phyloP scores from a whole-genome alignment of 306 rosid genomes.

The Dryas drummondii region DNA sequence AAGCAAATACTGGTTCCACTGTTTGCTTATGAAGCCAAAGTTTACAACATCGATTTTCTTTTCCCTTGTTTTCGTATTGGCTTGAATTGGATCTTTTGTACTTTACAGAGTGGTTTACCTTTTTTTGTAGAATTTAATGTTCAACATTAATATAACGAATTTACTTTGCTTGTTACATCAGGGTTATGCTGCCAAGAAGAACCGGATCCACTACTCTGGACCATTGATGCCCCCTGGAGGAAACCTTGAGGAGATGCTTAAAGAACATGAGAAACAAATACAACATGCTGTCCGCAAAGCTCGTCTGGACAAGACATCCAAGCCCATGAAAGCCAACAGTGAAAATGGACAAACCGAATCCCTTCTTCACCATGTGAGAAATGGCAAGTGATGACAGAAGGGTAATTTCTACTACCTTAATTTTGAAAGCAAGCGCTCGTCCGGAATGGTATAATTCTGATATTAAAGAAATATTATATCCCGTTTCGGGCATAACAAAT shows the following conservation, averaged over 20 bases:
- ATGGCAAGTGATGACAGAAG: constrained; percentile 28
- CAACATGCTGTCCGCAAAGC: constrained; percentile 74
- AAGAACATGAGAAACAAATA: constrained; percentile 77
- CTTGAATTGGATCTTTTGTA: not conserved
- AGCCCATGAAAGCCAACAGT: constrained; percentile 29
- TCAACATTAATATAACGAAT: constrained; percentile 3
- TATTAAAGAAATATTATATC: not conserved
- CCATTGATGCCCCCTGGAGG: constrained; percentile 61
- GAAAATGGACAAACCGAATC: constrained; percentile 53
- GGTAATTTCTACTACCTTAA: constrained; percentile 17
- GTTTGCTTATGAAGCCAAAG: not conserved
- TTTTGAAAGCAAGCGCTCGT: constrained; percentile 29
- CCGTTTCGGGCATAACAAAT: constrained; percentile 5
- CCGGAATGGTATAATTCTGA: not conserved
- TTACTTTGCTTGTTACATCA: constrained; percentile 32
- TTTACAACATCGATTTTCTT: not conserved
- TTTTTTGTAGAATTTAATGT: not conserved
- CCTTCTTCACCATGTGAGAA: constrained; percentile 42
- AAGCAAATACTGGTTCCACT: not conserved
- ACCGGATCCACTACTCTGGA: constrained; percentile 64
- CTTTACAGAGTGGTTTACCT: not conserved
- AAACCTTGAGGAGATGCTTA: constrained; percentile 71
- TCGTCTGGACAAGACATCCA: constrained; percentile 50
- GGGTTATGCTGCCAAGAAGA: constrained; percentile 46
- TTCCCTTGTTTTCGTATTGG: too few species aligned